Percentiles rank a stretch among this genome's conserved stretches.
phyloP scores from a whole-genome alignment of 2,329 filamentous ascomycete species.

The Fusarium sp. region DNA sequence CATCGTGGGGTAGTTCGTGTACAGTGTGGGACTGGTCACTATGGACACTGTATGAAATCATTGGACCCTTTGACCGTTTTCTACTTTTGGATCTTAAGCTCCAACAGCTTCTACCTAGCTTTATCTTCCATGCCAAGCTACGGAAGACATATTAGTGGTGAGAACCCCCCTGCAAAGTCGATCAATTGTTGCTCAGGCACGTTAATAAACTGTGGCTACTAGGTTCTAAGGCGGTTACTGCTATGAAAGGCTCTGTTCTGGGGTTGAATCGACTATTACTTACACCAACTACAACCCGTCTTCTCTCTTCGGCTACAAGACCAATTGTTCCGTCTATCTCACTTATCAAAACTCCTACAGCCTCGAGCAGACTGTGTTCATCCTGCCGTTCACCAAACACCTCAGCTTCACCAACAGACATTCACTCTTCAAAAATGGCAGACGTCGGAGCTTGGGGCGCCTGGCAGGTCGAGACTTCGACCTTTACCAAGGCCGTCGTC shows the following conservation, averaged over 20 bases:
- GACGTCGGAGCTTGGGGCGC: conserved; percentile 52
- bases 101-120: conserved; percentile 20
- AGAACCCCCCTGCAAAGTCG: not conserved
- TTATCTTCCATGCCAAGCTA: conserved; percentile 8
- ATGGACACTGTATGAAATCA: conserved; percentile 52
- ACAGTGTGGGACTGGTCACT: conserved; percentile 27
- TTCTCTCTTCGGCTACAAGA: not conserved
- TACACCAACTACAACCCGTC: conserved; percentile 4
- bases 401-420: not conserved
- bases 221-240: conserved; percentile 1
- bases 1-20: conserved; percentile 35
- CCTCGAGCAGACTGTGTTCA: conserved; percentile 26
- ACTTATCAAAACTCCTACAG: not conserved
- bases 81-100: conserved; percentile 13
- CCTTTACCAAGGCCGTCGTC: conserved; percentile 72
- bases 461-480: conserved; percentile 53
- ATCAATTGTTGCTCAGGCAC: not conserved
- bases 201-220: not conserved
- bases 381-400: conserved; percentile 23
- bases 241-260: conserved; percentile 29
- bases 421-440: conserved; percentile 39
- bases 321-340: not conserved
- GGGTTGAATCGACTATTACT: conserved; percentile 23
- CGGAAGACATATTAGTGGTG: conserved; percentile 6
- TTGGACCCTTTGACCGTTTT: conserved; percentile 34